Evolutionary conservation across 1,284 basidiomycete species (phyloP).

Genomic region (Limonomyces culmigenus): DNA sequence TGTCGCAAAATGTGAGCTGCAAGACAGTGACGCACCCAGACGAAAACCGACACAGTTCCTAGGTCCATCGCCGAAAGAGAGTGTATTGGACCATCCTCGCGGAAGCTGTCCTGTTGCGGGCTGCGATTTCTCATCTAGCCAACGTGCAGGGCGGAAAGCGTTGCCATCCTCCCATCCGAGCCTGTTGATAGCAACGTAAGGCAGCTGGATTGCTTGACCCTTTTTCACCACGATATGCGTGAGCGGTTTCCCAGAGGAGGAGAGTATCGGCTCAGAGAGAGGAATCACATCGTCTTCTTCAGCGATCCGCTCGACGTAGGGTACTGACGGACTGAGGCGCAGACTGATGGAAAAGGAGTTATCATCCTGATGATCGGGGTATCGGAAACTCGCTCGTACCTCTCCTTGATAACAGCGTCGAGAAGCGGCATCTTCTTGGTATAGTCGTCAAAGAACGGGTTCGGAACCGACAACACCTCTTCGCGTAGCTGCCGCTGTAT

Average conservation of each 20-base stretch:
- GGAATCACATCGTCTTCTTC: background rate
- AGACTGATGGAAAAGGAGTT: background rate
- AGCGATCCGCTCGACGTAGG: slow-evolving; percentile 2
- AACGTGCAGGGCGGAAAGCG: slow-evolving; percentile 8
- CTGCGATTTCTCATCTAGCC: slow-evolving; percentile 15
- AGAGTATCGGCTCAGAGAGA: background rate
- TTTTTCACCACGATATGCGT: background rate
- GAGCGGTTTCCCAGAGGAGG: background rate
- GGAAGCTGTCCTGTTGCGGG: slow-evolving; percentile 14
- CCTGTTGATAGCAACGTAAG: slow-evolving; percentile 1
- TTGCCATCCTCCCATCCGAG: background rate
- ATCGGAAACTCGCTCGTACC: too few species aligned
- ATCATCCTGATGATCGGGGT: too few species aligned
- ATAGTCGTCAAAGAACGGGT: background rate
- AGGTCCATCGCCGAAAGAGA: slow-evolving; percentile 24
- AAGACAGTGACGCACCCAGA: slow-evolving; percentile 11
- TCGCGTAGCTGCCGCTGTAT: background rate
- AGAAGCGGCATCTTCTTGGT: background rate
- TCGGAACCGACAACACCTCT: background rate
- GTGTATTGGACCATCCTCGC: slow-evolving; percentile 14
- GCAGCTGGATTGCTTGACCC: background rate
- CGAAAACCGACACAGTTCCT: slow-evolving; percentile 22
- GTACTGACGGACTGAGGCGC: background rate
- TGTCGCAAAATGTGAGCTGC: background rate
- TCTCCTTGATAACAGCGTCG: background rate